These are phyloP conservation scores for Cladophialophora bantiana DNA, from an alignment of 2,329 filamentous ascomycete genomes.

Conservation along the genomic window DNA sequence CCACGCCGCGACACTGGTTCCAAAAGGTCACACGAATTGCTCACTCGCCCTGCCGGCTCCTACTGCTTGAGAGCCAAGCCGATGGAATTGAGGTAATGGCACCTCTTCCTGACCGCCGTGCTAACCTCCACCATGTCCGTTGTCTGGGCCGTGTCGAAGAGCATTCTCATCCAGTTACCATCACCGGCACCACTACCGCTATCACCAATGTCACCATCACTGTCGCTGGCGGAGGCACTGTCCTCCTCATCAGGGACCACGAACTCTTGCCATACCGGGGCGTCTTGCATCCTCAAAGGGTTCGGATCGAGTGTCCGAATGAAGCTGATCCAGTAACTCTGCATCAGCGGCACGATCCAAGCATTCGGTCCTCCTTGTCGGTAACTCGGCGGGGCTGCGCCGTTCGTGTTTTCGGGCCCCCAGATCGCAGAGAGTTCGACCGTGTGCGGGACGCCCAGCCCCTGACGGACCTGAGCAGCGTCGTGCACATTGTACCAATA, in stretches of 20 bases:
- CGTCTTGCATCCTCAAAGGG: conserved; percentile 37
- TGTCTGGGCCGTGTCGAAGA: conserved; percentile 53
- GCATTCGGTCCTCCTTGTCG: conserved; percentile 58
- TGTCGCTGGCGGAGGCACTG: background rate
- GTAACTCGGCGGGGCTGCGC: conserved; percentile 63
- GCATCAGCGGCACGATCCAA: conserved; percentile 65
- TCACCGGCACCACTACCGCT: conserved; percentile 28
- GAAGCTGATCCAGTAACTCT: conserved; percentile 78
- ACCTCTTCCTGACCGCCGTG: conserved; percentile 51
- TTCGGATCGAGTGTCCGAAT: conserved; percentile 73
- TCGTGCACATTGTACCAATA: conserved; percentile 76
- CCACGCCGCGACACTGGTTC: too few species aligned
- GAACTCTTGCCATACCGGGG: conserved; percentile 34
- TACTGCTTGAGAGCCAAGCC: conserved; percentile 56
- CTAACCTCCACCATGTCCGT: conserved; percentile 56
- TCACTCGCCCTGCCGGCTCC: background rate
- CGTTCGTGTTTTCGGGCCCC: conserved; percentile 64
- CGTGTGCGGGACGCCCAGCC: conserved; percentile 71
- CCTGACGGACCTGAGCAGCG: conserved; percentile 57
- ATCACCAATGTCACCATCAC: conserved; percentile 33
- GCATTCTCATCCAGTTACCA: conserved; percentile 48
- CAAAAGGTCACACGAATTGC: too few species aligned
- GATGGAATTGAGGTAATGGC: conserved; percentile 59
- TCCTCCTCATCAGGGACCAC: background rate
- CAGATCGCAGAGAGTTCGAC: conserved; percentile 72